Base-by-base conservation (phyloP, 495 filamentous ascomycete species). In the Cudoniella acicularis region DNA sequence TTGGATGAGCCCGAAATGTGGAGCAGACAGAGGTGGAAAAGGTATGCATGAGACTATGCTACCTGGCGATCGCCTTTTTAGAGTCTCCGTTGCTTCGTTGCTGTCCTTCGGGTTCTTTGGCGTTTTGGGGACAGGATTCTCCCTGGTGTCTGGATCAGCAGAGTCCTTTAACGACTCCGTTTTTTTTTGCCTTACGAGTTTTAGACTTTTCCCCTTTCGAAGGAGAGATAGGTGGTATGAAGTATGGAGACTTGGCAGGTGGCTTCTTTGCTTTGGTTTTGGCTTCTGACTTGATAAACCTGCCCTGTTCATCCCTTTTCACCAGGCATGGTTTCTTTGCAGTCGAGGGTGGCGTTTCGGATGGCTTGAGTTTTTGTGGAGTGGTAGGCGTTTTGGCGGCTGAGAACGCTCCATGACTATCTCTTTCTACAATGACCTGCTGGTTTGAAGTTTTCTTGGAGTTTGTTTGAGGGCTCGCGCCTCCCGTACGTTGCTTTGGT, bases 1-100 rank as follows among this genome's bases (percentile, higher is more conserved):
- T 73, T 96, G 92, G 36, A 95, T 82, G 16, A 96, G 77, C 0
- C 92, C 92, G 68, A 95, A 96, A 23, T 66, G 61, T 0, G 77
- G 67, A 0, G 79, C 72, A 22, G 81, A 73, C 41, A 92, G 83
- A 0, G 83, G 79, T 8, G 91, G 90, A 57, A 92, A 88, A 6
- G 86, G 87, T 10, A 88, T 81, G 63, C 80, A 83, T 0, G 88
- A 86, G 42, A 85, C 67, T 20, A 76, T 77, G 17, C 80, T 79
- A 4, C 69, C 72, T 20, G 74, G 68, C 9, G 75, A 70, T 4
- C 72, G 74, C 30, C 48, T 55, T 56, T 68, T 54, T 46, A 54
- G 42, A 49, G 57, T 58, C n/a, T n/a, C n/a, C 58, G 24, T 40
- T 52, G 49, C 10, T 52, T 25, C 30, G 30, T 4, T 9, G 17